Conservation (phyloP, 1,139 yeast genomes). For the Hyphopichia pseudoburtonii region DNA sequence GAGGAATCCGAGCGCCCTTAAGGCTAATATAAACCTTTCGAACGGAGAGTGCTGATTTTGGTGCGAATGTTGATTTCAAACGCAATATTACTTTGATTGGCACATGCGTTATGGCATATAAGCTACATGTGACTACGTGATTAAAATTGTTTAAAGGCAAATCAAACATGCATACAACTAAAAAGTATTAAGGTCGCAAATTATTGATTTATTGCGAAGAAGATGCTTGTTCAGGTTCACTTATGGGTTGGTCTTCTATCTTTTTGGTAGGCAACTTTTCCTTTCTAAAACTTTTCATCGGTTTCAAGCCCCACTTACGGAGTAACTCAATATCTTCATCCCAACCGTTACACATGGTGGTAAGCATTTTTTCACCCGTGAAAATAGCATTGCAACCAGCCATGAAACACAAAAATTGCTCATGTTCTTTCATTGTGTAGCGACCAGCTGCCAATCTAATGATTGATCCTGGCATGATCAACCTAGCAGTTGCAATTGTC, state of each 20-base stretch:
- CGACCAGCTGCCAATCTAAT: constrained; percentile 80
- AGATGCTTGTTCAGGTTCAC: neutral
- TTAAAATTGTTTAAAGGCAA: no score
- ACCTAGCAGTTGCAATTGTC: constrained; percentile 74
- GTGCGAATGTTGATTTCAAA: no score
- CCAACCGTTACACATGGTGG: constrained; percentile 86
- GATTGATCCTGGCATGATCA: constrained; percentile 70
- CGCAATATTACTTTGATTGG: no score
- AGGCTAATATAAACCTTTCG: no score
- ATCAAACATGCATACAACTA: no score
- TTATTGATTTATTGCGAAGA: neutral
- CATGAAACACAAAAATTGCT: constrained; percentile 73
- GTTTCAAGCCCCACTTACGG: constrained; percentile 66
- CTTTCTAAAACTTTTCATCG: constrained; percentile 56
- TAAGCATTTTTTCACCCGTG: constrained; percentile 79
- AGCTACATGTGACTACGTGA: no score
- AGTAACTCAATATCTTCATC: constrained; percentile 75
- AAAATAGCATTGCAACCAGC: constrained; percentile 80
- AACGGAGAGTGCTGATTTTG: no score
- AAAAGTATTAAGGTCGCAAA: neutral
- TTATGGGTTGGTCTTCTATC: neutral
- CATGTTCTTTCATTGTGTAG: constrained; percentile 76
- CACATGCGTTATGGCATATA: no score
- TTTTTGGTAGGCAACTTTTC: neutral
- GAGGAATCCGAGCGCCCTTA: no score